Evolutionary conservation across 1,139 yeast species (phyloP), one percentile per base, ranked within the genome.

Genomic region (Meyerozyma athensensis): DNA sequence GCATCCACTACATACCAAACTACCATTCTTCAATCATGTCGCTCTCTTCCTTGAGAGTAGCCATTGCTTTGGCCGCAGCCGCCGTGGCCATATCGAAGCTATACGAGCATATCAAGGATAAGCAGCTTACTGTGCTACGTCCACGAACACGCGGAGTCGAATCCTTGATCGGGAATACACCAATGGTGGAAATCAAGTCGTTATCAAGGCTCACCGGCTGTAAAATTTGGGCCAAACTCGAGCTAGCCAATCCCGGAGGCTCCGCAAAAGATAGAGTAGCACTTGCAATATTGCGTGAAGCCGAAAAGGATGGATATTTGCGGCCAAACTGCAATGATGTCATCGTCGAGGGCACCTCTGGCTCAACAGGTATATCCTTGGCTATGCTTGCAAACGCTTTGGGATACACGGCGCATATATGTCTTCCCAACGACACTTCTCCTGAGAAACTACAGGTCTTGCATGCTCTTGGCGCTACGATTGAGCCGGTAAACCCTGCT

Each of bases 261-360:
- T 85, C 95, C 36, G 95, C 97, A 26, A 92, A 92, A 54, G 98
- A 92, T 54, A 68, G 98, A 39, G 95, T 92, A 30, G 98, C 97
- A 1, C 68, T 86, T 36, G 85, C 95, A 1, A 84, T 92, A 48
- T 82, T 90, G 22, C 63, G 77, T 38, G 76, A 75, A 14, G 85
- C 86, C 39, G 96, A 86, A 57, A 39, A 47, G 9, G 45, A 53
- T 32, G 94, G 92, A 0, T 56, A 66, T 10, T 57, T 90, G 31
- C 57, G 63, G 7, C 90, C 89, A 0, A 56, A 77, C 39, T 49
- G 61, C 30, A 67, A 67, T 5, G 89, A 86, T 53, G 72, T 81
- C 14, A 78, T 86, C 4, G 89, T 82, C 56, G 98, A 92, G 63
- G 98, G 98, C 3, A 92, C 97, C 0, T 81, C 94, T 8, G 97